A percentile compares a stretch with the other conserved stretches of the same genome.
phyloP scores from a whole-genome alignment of 2,329 filamentous ascomycete species.

The Diaporthe sp. region DNA sequence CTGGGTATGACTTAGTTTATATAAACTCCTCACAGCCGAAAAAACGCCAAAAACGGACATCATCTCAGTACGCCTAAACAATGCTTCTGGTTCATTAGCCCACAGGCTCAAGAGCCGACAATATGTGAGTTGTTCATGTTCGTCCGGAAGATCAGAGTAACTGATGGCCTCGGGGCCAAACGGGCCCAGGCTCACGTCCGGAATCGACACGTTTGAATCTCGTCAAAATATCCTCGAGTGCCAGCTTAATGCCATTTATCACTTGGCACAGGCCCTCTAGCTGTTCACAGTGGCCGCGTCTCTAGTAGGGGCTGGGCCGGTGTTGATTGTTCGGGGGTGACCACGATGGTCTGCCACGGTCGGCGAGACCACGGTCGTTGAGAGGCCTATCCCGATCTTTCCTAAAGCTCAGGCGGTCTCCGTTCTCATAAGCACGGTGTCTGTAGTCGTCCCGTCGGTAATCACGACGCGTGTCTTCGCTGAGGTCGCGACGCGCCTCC shows the following conservation, averaged over 20 bases:
- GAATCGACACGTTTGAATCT: neutral
- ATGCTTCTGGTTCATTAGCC: slow-evolving; percentile 38
- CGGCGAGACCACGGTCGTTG: slow-evolving; percentile 42
- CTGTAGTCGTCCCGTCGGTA: slow-evolving; percentile 46
- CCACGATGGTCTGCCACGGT: slow-evolving; percentile 46
- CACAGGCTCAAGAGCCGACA: slow-evolving; percentile 29
- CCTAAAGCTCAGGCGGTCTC: slow-evolving; percentile 48
- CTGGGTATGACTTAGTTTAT: slow-evolving; percentile 36
- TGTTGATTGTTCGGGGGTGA: slow-evolving; percentile 45
- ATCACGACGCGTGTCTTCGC: slow-evolving; percentile 47
- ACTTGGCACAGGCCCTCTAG: neutral
- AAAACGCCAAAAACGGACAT: slow-evolving; percentile 36
- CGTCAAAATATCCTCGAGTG: neutral
- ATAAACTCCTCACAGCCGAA: slow-evolving; percentile 37
- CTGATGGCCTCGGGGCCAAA: neutral
- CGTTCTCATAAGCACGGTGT: slow-evolving; percentile 48
- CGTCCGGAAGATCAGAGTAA: neutral
- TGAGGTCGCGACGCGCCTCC: slow-evolving; percentile 36
- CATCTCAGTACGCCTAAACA: slow-evolving; percentile 37
- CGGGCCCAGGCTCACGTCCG: neutral
- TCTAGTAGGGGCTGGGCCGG: slow-evolving; percentile 48
- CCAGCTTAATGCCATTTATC: neutral
- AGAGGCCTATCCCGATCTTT: slow-evolving; percentile 45
- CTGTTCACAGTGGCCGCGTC: neutral
- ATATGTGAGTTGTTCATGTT: slow-evolving; percentile 7